Base-by-base conservation (phyloP, 768 basidiomycete genomes). In the Pisolithus albus region DNA sequence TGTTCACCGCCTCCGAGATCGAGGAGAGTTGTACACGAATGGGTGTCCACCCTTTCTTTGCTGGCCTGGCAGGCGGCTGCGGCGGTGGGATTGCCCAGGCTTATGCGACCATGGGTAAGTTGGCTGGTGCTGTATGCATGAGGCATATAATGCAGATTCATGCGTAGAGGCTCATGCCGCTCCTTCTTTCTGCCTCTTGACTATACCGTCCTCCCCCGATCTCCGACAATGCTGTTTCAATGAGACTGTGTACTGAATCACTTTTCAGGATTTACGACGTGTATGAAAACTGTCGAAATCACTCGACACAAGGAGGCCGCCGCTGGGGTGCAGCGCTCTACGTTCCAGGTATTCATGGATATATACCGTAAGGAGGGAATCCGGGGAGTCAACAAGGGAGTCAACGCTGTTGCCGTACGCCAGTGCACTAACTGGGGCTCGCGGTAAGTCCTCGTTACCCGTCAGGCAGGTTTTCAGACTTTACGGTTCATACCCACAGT, bases 241-340 rank as follows among this genome's bases (percentile, higher is more conserved):
- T 21, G 21, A n/a, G 19, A 15, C 44, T 10, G 28, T 50, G 53
- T 48, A 37, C 54, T 68, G 37, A 48, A 28, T 6, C 56, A 34
- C 43, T 40, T 15, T 45, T 50, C 38, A 96, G 93, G 95, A 61
- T 92, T 98, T 75, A 95, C 92, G 72, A 97, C 95, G 40, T 96
- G 92, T 71, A 99, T 99, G 96, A 99, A 99, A 73, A 99, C 96
- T 19, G 96, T 82, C 56, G 93, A 95, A 70, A 98, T 98, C 59
- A 97, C 94, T 45, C 86, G 94, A 60, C 87, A 89, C 64, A 99
- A 99, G 71, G 88, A 91, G 60, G 88, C 84, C 21, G 82, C 86
- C 15, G 68, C 79, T 26, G 96, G 96, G 38, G 78, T 84, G 39
- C 86, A 90, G 64, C 91, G 92, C 10, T 91, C 88, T 49, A 98